phyloP scores from a whole-genome alignment of 2,329 filamentous ascomycete genomes.

The Pestalotiopsis sp. region DNA sequence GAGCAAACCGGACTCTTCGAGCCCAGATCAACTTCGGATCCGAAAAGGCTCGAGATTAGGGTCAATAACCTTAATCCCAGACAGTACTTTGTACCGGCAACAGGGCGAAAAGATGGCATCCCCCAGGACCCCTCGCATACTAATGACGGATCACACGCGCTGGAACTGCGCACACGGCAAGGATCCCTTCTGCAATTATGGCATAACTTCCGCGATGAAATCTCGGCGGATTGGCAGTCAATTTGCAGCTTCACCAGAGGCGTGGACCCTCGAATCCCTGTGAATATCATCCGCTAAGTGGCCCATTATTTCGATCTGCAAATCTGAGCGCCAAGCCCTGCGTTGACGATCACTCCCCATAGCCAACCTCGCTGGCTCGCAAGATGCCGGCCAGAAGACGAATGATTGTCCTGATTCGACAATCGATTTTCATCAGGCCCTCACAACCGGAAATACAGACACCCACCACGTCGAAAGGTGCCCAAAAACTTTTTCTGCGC shows the following conservation, averaged over 20 bases:
- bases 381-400: background rate
- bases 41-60: background rate
- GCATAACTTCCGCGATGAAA: background rate
- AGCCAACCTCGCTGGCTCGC: background rate
- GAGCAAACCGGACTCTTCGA: background rate
- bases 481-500: background rate
- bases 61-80: background rate
- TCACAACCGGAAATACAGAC: background rate
- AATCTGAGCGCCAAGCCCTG: background rate
- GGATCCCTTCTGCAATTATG: background rate
- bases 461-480: background rate
- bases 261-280: background rate
- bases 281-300: conserved; percentile 2
- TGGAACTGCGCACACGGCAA: background rate
- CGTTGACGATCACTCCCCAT: conserved; percentile 8
- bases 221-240: background rate
- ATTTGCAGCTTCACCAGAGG: background rate
- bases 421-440: conserved; percentile 1
- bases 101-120: background rate
- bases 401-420: background rate
- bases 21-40: conserved; percentile 1
- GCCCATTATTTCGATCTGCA: conserved; percentile 3
- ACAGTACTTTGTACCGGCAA: conserved; percentile 3
- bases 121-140: background rate
- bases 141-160: background rate